Base-by-base conservation (phyloP, 371 early-diverging fungal species). In the Blakeslea trispora region DNA sequence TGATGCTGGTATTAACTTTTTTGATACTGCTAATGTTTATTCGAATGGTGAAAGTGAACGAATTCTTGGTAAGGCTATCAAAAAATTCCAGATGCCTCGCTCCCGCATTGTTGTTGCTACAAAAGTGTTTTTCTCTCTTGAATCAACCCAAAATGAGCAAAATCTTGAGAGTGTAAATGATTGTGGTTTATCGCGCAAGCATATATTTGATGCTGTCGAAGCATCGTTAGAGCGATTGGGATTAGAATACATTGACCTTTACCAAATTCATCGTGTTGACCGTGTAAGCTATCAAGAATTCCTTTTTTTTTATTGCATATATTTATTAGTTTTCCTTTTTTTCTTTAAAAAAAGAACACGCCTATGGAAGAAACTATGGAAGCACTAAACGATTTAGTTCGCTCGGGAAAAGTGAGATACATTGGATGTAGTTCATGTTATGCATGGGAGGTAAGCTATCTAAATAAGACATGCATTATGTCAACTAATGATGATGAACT, bases 171-270 rank as follows among this genome's bases (percentile, higher is more conserved):
- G 23, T 52, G 50, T 63, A n/a, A 81, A 68, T 34, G 22, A 52
- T 2, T 37, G 47, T 66, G 82, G 82, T 9, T 50, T 75, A 7
- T 74, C 77, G 9, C 62, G 82, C 21, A 81, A 82, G 55, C 72
- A 76, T 53, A 68, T 82, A 11, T 68, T 79, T 45, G 77, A 74
- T 46, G 64, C 79, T 19, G 57, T 76, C 13, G 74, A 82, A 13
- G 81, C 57, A 9, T 75, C 75, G n/a, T 59, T 83, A 9, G 50
- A 72, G 45, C 63, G 83, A 17, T 59, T 81, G 45, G 73, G 65
- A 24, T 39, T 72, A 15, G 83, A 84, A 17, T 86, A 87, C 47
- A 57, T 87, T 46, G 86, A 87, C 57, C 59, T 88, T 24, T 82
- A 83, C 44, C 72, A 85, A 21, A 77, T 88, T 34, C 71, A 76